Conservation (phyloP, 2,329 filamentous ascomycete species). For the Colletotrichum sidae region DNA sequence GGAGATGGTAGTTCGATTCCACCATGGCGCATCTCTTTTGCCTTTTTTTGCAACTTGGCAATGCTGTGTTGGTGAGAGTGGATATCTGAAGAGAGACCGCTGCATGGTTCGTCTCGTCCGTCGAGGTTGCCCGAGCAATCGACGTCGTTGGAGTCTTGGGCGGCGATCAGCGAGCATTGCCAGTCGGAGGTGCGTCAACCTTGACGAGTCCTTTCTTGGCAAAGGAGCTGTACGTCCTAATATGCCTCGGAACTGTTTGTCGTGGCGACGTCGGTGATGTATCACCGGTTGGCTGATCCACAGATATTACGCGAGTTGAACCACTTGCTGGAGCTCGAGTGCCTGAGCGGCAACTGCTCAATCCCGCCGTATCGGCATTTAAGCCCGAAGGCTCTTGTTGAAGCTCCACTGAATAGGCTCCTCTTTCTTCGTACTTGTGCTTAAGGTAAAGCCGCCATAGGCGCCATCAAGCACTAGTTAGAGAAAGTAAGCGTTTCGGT, state of each 20-base stretch:
- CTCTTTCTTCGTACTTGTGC: constrained; percentile 6
- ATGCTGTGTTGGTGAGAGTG: background rate
- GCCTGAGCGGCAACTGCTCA: constrained; percentile 3
- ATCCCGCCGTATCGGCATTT: constrained; percentile 23
- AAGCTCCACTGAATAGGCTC: constrained; percentile 34
- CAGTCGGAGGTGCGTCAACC: background rate
- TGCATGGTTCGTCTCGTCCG: background rate
- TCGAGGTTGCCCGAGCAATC: background rate
- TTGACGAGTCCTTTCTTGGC: background rate
- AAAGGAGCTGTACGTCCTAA: background rate
- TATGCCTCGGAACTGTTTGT: too few species aligned
- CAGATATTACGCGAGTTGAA: constrained; percentile 17
- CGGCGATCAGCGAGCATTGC: background rate
- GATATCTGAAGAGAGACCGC: background rate
- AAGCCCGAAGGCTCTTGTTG: constrained; percentile 18
- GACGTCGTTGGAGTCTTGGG: too few species aligned
- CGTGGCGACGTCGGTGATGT: background rate
- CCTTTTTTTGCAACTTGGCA: background rate
- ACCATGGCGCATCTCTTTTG: constrained; percentile 9
- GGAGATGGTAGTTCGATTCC: constrained; percentile 34
- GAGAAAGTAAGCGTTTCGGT: background rate
- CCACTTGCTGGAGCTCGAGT: constrained; percentile 11
- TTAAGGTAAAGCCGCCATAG: constrained; percentile 12
- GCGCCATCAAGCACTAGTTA: background rate
- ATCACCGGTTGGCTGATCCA: constrained; percentile 10